These are phyloP conservation scores for Talaromyces trachyspermus DNA, from an alignment of 495 filamentous ascomycete genomes.

Conservation along the genomic window DNA sequence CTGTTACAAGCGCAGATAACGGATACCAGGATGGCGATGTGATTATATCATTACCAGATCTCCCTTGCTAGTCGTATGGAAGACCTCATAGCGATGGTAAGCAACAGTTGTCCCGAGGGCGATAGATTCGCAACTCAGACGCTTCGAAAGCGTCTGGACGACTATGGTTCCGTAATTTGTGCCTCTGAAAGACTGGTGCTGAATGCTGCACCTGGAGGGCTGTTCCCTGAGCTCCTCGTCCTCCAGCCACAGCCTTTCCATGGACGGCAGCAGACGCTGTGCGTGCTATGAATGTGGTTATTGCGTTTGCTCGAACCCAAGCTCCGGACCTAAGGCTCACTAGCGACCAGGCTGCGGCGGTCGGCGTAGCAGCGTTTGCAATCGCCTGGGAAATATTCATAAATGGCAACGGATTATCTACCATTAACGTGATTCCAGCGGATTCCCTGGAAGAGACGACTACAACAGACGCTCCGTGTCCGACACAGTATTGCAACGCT, in stretches of 20 bases:
- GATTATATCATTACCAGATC: neutral
- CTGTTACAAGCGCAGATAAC: neutral
- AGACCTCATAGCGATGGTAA: neutral
- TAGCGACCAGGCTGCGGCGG: neutral
- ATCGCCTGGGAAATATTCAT: neutral
- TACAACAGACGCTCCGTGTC: constrained; percentile 17
- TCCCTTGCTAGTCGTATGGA: neutral
- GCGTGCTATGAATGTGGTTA: neutral
- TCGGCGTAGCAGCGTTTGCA: neutral
- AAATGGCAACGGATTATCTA: neutral
- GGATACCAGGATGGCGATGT: neutral
- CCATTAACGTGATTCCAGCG: neutral
- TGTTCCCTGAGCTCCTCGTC: neutral
- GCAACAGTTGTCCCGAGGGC: neutral
- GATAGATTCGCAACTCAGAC: neutral
- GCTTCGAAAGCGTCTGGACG: neutral
- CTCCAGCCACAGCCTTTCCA: neutral
- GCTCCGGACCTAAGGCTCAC: neutral
- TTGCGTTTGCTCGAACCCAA: neutral
- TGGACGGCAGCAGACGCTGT: neutral
- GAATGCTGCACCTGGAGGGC: neutral
- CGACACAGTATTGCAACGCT: neutral
- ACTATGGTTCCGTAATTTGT: neutral
- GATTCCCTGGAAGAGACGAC: constrained; percentile 35
- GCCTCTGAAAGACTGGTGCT: neutral